Percentiles rank a stretch among this genome's conserved stretches.
phyloP scores from a whole-genome alignment of 352 stramenopile species.

The Aphanomyces cochlioides region DNA sequence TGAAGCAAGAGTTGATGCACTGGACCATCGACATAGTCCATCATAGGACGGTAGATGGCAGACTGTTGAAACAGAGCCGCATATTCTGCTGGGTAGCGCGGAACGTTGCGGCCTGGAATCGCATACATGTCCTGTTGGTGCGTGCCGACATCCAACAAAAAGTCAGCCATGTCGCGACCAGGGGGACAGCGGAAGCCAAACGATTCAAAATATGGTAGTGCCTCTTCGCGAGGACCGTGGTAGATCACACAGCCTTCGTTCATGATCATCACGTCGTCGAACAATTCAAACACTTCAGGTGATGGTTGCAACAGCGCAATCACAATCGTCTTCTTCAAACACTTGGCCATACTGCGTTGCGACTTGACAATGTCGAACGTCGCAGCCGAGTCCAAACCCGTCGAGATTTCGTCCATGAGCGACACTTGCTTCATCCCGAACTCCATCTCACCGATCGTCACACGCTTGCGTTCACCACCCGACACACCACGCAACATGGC shows the following conservation, averaged over 20 bases:
- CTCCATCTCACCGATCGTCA: constrained; percentile 84
- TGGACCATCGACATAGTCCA: constrained; percentile 34
- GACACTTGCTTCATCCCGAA: constrained; percentile 56
- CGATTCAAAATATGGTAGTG: constrained; percentile 72
- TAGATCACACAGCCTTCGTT: constrained; percentile 87
- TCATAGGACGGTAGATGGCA: constrained; percentile 40
- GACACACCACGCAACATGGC: constrained; percentile 58
- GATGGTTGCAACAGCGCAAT: constrained; percentile 84
- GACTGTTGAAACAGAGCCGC: constrained; percentile 43
- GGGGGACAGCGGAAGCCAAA: constrained; percentile 57
- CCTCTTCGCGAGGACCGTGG: constrained; percentile 55
- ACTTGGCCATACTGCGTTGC: constrained; percentile 39
- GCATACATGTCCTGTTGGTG: constrained; percentile 43
- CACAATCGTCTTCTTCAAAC: constrained; percentile 49
- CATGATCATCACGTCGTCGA: constrained; percentile 91
- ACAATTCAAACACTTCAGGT: constrained; percentile 89
- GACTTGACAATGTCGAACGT: constrained; percentile 45
- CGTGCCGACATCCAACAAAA: constrained; percentile 47
- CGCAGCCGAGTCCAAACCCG: constrained; percentile 44
- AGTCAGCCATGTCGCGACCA: constrained; percentile 43
- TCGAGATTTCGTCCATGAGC: constrained; percentile 56
- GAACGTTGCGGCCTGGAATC: not conserved
- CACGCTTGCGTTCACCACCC: constrained; percentile 89
- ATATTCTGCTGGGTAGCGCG: constrained; percentile 43
- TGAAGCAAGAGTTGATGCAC: constrained; percentile 31